phyloP scores from a whole-genome alignment of 208 protist genomes.

The Wallacemonas rigidus region DNA sequence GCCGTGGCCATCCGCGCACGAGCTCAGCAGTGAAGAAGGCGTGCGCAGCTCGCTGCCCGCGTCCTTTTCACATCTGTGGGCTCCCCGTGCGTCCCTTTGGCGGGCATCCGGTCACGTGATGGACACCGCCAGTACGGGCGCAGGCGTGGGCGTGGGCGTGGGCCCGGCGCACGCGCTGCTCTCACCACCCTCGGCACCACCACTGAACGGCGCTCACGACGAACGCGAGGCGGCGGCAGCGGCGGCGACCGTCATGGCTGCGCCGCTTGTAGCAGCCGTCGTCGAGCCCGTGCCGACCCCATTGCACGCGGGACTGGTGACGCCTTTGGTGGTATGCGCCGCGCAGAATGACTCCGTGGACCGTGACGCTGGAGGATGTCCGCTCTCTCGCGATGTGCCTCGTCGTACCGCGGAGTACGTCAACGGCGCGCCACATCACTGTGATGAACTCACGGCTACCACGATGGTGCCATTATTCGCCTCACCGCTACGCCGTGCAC shows the following conservation, averaged over 20 bases:
- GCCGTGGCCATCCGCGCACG: background rate
- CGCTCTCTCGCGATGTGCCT: too few relatives aligned
- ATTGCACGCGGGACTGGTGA: background rate
- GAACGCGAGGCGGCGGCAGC: too few relatives aligned
- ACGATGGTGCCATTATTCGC: background rate
- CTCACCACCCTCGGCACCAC: too few relatives aligned
- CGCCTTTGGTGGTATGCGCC: too few relatives aligned
- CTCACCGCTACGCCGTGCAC: constrained; percentile 4
- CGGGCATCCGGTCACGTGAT: background rate
- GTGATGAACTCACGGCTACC: background rate
- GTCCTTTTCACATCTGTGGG: background rate
- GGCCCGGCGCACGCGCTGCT: too few relatives aligned
- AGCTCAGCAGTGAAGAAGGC: constrained; percentile 8
- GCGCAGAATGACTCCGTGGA: too few relatives aligned
- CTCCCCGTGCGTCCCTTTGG: background rate
- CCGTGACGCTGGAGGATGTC: too few relatives aligned
- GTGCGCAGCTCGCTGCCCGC: background rate
- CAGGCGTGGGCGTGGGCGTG: too few relatives aligned
- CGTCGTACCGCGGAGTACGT: background rate
- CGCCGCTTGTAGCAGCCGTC: too few relatives aligned
- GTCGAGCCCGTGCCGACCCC: background rate
- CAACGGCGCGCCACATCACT: background rate
- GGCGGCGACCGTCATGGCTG: too few relatives aligned
- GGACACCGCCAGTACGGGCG: too few relatives aligned
- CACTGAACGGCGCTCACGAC: too few relatives aligned